Conservation (phyloP, 371 early-diverging fungal genomes). For the Umbelopsis sp. region DNA sequence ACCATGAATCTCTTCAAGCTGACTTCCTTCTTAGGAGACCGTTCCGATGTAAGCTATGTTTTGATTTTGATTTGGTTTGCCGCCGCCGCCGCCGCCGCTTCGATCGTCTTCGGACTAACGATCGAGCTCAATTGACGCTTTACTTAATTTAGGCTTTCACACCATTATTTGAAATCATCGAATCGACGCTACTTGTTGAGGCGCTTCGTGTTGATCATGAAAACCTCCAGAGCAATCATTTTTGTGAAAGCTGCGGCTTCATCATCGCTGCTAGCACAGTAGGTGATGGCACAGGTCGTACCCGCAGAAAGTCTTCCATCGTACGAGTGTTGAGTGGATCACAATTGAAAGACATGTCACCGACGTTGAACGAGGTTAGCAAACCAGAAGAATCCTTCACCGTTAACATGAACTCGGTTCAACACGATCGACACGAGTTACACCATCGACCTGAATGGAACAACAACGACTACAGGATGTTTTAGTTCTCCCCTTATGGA, state of each 20-base stretch:
- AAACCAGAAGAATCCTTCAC: conserved; percentile 14
- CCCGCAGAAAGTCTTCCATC: conserved; percentile 16
- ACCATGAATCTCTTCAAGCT: conserved; percentile 48
- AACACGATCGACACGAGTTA: conserved; percentile 4
- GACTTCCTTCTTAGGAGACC: conserved; percentile 39
- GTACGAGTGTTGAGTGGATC: conserved; percentile 1
- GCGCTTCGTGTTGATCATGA: conserved; percentile 43
- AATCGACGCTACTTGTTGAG: conserved; percentile 48
- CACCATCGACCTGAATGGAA: conserved; percentile 30
- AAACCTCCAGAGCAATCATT: conserved; percentile 28
- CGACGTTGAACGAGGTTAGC: not conserved
- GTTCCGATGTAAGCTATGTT: conserved; percentile 42
- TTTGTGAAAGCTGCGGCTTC: conserved; percentile 50
- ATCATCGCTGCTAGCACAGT: conserved; percentile 19
- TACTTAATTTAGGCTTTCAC: conserved; percentile 37
- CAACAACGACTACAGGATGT: conserved; percentile 32
- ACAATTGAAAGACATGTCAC: no score
- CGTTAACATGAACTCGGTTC: not conserved
- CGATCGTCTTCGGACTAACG: no score
- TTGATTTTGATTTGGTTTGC: not conserved
- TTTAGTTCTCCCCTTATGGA: conserved; percentile 10
- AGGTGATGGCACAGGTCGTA: conserved; percentile 13
- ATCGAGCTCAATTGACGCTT: no score
- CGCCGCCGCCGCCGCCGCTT: no score
- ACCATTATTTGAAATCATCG: conserved; percentile 43